Conservation (phyloP, 2,329 filamentous ascomycete species). For the Zasmidium cellare region DNA sequence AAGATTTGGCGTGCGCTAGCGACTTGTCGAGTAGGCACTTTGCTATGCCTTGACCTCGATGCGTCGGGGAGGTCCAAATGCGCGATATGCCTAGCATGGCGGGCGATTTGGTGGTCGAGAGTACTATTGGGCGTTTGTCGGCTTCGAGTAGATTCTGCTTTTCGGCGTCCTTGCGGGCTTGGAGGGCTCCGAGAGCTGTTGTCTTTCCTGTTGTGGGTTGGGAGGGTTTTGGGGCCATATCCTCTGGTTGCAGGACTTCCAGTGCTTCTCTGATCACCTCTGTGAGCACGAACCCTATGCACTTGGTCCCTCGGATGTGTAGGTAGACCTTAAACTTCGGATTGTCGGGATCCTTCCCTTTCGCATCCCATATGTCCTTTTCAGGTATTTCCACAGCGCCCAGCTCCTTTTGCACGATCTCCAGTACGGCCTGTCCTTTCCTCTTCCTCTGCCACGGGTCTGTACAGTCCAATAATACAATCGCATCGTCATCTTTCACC, state of each 20-base stretch:
- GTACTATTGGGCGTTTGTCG: conserved; percentile 20
- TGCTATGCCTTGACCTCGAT: conserved; percentile 59
- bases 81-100: conserved; percentile 64
- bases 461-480: conserved; percentile 59
- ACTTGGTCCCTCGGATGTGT: conserved; percentile 62
- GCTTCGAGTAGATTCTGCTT: conserved; percentile 16
- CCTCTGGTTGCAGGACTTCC: conserved; percentile 43
- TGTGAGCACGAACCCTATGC: conserved; percentile 61
- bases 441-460: conserved; percentile 54
- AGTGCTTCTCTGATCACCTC: conserved; percentile 62
- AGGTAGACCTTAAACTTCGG: conserved; percentile 62
- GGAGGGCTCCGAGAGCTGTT: conserved; percentile 23
- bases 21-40: conserved; percentile 54
- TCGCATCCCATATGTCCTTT: conserved; percentile 55
- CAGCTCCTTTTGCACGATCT: conserved; percentile 63
- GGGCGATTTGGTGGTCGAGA: conserved; percentile 26
- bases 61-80: conserved; percentile 63
- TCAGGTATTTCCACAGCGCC: conserved; percentile 61
- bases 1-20: conserved; percentile 7
- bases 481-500: conserved; percentile 44
- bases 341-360: conserved; percentile 33
- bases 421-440: conserved; percentile 55
- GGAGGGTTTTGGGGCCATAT: conserved; percentile 5
- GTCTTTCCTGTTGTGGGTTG: conserved; percentile 17
- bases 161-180: conserved; percentile 23